phyloP scores from a whole-genome alignment of 2,329 filamentous ascomycete species.

The Fusarium sp. region DNA sequence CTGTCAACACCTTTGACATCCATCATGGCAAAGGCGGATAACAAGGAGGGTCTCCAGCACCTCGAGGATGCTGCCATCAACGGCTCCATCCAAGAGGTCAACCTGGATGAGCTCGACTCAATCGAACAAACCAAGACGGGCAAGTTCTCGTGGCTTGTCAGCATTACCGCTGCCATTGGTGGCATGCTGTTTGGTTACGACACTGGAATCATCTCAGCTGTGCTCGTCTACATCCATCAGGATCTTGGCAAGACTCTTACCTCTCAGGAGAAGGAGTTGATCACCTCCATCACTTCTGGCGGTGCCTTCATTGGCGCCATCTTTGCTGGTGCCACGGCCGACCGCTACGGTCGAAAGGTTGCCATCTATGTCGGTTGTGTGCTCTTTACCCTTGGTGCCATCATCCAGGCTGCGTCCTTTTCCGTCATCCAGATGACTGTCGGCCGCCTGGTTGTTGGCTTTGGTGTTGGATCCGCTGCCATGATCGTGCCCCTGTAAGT shows the following conservation, averaged over 20 bases:
- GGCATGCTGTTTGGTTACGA: slow-evolving; percentile 53
- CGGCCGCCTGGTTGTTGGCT: slow-evolving; percentile 58
- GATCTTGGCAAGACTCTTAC: slow-evolving; percentile 54
- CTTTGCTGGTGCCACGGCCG: slow-evolving; percentile 43
- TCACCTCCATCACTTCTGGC: slow-evolving; percentile 63
- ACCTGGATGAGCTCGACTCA: slow-evolving; percentile 41
- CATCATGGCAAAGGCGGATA: slow-evolving; percentile 36
- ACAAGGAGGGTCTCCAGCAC: slow-evolving; percentile 37
- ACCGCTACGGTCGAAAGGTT: slow-evolving; percentile 43
- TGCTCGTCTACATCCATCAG: slow-evolving; percentile 42
- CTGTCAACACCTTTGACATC: neutral
- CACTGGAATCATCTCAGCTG: slow-evolving; percentile 55
- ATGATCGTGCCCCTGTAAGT: slow-evolving; percentile 56
- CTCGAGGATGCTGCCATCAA: slow-evolving; percentile 31
- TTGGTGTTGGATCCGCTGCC: slow-evolving; percentile 61
- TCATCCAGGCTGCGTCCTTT: slow-evolving; percentile 45
- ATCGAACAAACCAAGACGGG: slow-evolving; percentile 43
- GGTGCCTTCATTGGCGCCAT: slow-evolving; percentile 46
- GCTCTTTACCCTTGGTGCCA: slow-evolving; percentile 42
- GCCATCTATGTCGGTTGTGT: slow-evolving; percentile 45
- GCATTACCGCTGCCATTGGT: slow-evolving; percentile 48
- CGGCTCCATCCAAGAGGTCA: slow-evolving; percentile 30
- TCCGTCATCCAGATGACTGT: slow-evolving; percentile 45
- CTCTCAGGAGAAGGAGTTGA: slow-evolving; percentile 61
- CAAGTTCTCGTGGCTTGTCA: slow-evolving; percentile 43